These are phyloP conservation scores for Collybia sp. DNA, from an alignment of 768 basidiomycete genomes.

Conservation along the genomic window DNA sequence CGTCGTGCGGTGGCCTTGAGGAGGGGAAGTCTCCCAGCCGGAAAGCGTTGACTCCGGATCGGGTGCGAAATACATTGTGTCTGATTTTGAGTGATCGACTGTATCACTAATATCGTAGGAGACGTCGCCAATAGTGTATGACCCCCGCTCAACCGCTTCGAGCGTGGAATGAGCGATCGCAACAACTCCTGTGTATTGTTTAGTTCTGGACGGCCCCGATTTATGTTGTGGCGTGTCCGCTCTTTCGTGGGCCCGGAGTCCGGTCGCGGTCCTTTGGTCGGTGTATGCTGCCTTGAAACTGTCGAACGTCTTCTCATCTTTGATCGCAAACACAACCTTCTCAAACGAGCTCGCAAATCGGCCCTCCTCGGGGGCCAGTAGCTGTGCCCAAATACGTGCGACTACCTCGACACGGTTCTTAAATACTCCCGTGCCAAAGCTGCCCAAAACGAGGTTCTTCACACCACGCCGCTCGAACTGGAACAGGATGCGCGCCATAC, in stretches of 20 bases:
- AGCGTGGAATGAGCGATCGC: constrained; percentile 27
- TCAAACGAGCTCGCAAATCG: constrained; percentile 57
- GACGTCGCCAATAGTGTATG: constrained; percentile 20
- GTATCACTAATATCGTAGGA: constrained; percentile 22
- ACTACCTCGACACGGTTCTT: constrained; percentile 55
- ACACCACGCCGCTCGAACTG: constrained; percentile 61
- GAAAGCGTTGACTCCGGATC: constrained; percentile 34
- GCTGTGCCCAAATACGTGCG: constrained; percentile 61
- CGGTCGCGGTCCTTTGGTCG: neutral
- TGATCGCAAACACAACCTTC: constrained; percentile 62
- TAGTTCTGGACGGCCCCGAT: too few species aligned
- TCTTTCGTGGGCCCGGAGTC: too few species aligned
- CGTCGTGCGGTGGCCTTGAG: too few species aligned
- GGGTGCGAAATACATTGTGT: constrained; percentile 51
- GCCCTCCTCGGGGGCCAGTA: constrained; percentile 42
- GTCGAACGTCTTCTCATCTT: constrained; percentile 24
- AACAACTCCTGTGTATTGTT: too few species aligned
- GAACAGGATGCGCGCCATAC: constrained; percentile 64
- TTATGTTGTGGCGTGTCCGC: too few species aligned
- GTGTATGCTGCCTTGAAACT: constrained; percentile 19
- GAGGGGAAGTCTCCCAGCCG: constrained; percentile 30
- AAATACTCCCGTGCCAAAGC: constrained; percentile 79
- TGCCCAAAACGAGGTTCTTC: constrained; percentile 60
- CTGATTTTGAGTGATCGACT: constrained; percentile 23
- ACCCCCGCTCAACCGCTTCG: constrained; percentile 39